Conservation (phyloP, 1,284 basidiomycete species). For the Vanrija pseudolonga region DNA sequence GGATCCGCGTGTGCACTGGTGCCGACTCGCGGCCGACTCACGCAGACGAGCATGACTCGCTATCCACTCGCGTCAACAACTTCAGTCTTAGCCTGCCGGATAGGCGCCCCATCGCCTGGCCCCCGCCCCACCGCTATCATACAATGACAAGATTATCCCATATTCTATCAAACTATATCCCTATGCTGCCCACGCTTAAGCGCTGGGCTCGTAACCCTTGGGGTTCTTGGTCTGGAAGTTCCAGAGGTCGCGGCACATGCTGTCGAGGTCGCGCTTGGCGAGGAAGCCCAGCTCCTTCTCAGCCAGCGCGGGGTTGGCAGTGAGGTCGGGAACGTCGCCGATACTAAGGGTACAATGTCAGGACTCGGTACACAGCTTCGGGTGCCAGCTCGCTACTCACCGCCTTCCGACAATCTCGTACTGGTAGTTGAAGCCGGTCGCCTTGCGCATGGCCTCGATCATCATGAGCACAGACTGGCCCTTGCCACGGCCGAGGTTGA, state of each 20-base stretch:
- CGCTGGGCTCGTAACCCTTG: conserved; percentile 57
- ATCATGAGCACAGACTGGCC: conserved; percentile 94
- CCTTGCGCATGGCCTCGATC: conserved; percentile 90
- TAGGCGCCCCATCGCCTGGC: too few species aligned
- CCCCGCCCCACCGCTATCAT: too few species aligned
- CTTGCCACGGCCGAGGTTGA: conserved; percentile 91
- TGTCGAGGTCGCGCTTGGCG: conserved; percentile 72
- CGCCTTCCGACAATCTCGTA: conserved; percentile 85
- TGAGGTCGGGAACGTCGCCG: conserved; percentile 95
- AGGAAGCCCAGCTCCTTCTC: conserved; percentile 93
- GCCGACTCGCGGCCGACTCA: too few species aligned
- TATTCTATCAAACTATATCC: background rate
- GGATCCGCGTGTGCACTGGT: too few species aligned
- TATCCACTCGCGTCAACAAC: too few species aligned
- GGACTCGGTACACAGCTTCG: background rate
- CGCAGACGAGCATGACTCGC: too few species aligned
- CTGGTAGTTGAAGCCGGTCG: conserved; percentile 61
- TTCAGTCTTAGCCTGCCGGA: too few species aligned
- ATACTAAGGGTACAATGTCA: conserved; percentile 56
- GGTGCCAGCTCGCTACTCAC: conserved; percentile 52
- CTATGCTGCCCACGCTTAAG: background rate
- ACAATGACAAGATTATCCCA: background rate
- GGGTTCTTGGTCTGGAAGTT: conserved; percentile 87
- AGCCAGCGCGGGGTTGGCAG: conserved; percentile 86
- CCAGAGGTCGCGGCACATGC: conserved; percentile 90